Evolutionary conservation across 306 rosid genomes (phyloP).

Genomic region (Fragaria nilgerrensis): DNA sequence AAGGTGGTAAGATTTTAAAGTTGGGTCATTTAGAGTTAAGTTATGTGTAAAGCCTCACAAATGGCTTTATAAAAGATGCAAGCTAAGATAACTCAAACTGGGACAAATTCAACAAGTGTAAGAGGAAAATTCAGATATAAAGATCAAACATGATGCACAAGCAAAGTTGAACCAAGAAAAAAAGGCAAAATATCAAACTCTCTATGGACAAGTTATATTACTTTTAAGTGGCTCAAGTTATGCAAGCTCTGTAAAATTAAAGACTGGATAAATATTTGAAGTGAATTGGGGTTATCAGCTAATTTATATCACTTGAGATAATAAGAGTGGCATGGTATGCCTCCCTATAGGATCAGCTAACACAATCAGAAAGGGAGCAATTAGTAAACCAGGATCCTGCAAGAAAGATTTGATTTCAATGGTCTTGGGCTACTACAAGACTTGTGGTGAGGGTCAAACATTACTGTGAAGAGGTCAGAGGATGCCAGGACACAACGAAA

Average conservation of each 20-base stretch:
- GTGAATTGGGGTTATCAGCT: neutral
- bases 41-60: neutral
- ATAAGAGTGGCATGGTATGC: neutral
- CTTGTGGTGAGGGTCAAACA: neutral
- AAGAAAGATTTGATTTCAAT: neutral
- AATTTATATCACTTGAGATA: neutral
- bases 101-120: neutral
- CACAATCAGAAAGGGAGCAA: neutral
- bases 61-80: neutral
- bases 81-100: neutral
- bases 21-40: neutral
- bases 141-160: neutral
- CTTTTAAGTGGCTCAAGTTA: neutral
- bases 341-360: neutral
- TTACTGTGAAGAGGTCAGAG: neutral
- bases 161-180: neutral
- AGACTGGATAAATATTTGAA: neutral
- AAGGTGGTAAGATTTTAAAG: neutral
- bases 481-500: neutral
- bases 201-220: neutral
- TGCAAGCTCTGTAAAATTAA: neutral
- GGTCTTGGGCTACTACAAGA: neutral
- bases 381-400: neutral
- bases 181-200: neutral
- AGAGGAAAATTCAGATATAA: neutral